Evolutionary conservation across 2,329 filamentous ascomycete species (phyloP).

Genomic region (Chaetomiaceae sp.): DNA sequence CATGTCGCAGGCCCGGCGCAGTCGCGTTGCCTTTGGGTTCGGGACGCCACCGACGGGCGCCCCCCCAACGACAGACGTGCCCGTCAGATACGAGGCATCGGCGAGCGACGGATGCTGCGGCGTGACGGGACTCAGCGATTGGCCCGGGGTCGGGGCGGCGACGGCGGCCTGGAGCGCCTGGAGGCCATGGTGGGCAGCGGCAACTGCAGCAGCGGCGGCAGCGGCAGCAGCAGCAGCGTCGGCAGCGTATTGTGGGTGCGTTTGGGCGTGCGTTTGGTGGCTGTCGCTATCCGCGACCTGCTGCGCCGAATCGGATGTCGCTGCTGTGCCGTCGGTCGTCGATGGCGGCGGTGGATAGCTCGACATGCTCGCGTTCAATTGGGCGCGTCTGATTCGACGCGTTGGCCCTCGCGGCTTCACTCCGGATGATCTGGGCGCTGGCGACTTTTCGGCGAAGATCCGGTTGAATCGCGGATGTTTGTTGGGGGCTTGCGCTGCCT

Average conservation of each 20-base stretch:
- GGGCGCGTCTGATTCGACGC: conserved; percentile 7
- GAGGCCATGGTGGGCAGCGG: conserved; percentile 24
- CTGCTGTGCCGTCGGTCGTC: background rate
- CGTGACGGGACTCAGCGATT: conserved; percentile 12
- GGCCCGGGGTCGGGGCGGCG: conserved; percentile 9
- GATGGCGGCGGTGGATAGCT: conserved; percentile 20
- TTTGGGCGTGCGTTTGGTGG: background rate
- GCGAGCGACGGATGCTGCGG: conserved; percentile 15
- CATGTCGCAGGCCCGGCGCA: conserved; percentile 57
- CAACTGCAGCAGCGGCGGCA: conserved; percentile 13
- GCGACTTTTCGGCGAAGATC: conserved; percentile 26
- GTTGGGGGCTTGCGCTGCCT: background rate
- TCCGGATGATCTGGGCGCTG: conserved; percentile 19
- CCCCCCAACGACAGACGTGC: background rate
- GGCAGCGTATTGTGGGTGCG: conserved; percentile 10
- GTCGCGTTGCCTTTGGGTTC: conserved; percentile 45
- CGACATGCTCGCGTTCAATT: conserved; percentile 13
- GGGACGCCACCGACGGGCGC: background rate
- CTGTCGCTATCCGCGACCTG: conserved; percentile 4
- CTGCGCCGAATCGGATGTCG: conserved; percentile 1
- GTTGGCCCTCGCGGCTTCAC: conserved; percentile 20
- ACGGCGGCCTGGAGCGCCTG: conserved; percentile 27
- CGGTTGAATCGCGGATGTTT: conserved; percentile 24
- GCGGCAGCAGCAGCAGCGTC: conserved; percentile 10
- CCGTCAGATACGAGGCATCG: conserved; percentile 13